phyloP scores from a whole-genome alignment of 2,329 filamentous ascomycete genomes.

The Talaromyces sp. region DNA sequence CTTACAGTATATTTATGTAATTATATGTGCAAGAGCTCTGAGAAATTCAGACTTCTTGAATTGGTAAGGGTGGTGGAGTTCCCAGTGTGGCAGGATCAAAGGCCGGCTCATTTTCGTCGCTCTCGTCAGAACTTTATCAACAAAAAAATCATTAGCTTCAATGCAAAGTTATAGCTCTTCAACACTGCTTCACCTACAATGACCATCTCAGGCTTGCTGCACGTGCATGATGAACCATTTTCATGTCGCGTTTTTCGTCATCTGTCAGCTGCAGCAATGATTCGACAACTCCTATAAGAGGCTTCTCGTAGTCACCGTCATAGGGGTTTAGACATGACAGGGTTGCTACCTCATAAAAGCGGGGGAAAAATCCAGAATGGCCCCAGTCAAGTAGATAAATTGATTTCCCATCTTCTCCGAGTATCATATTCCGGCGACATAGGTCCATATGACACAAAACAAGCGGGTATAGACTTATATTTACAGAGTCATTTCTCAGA shows the following conservation, averaged over 20 bases:
- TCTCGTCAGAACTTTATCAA: background rate
- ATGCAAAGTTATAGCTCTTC: background rate
- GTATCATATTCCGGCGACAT: constrained; percentile 21
- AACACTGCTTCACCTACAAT: constrained; percentile 9
- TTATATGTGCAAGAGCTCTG: too few species aligned
- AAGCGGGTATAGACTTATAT: constrained; percentile 18
- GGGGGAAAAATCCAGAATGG: constrained; percentile 18
- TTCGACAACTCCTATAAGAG: constrained; percentile 11
- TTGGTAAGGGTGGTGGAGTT: constrained; percentile 1
- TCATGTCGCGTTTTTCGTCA: constrained; percentile 16
- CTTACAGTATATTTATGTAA: too few species aligned
- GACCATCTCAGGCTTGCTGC: constrained; percentile 14
- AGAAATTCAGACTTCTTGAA: background rate
- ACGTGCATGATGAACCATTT: constrained; percentile 14
- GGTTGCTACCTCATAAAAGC: constrained; percentile 18
- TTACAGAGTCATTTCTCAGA: constrained; percentile 15
- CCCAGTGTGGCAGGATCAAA: constrained; percentile 2
- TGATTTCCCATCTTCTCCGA: constrained; percentile 14
- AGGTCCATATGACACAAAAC: constrained; percentile 23
- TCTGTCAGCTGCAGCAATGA: constrained; percentile 15
- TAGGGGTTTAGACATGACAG: constrained; percentile 15
- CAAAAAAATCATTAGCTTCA: background rate
- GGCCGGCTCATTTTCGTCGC: constrained; percentile 1
- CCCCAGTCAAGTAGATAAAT: constrained; percentile 22
- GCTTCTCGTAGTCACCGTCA: constrained; percentile 14